Base-by-base conservation (phyloP, 1,139 yeast species). In the Pneumocystis jirovecii region DNA sequence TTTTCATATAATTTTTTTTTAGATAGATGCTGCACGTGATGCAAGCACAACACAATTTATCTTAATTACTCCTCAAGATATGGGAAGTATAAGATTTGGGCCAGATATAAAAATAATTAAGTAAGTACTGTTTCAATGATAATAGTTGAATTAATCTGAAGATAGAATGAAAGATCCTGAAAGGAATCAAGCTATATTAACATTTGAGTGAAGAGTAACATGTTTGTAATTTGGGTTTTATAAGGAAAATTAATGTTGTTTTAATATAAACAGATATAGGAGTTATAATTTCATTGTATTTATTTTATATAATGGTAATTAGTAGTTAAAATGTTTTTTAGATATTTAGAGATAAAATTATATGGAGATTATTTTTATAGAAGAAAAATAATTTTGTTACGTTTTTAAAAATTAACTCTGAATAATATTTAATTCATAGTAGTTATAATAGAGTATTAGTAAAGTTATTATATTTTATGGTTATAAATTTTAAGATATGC, bases 11-110 rank as follows among this genome's bases (percentile, higher is more conserved):
- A 1, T 63, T 12, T 8, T 5, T 45, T 40, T 64, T 29, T 34
- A 65, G 67, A 79, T 90, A 65, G 82, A 81, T 34, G 88, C 90
- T 69, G 81, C 91, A 61, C 75, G 82, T 25, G 77, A 79, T 50
- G 81, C 82, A 68, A 78, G 85, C 0, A 81, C 85, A 68, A 84
- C 91, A 0, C 98, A 93, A 75, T 87, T 96, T 3, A 87, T 93
- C 19, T 89, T 95, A 70, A 91, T 93, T 62, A 93, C 98, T 0
- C 99, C 98, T 0, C 96, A 90, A 72, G 96, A 89, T 74, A 87
- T 93, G 70, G 37, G 61, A 21, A 60, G 8, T 50, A 50, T 50
- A 50, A 34, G 34, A 25, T 10, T 12, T 42, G 44, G 61, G 12
- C 61, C 45, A 3, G 44, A 39, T 21, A 39, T 42, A 42, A 60